Conservation (phyloP, 768 basidiomycete species). For the Russula emetica region DNA sequence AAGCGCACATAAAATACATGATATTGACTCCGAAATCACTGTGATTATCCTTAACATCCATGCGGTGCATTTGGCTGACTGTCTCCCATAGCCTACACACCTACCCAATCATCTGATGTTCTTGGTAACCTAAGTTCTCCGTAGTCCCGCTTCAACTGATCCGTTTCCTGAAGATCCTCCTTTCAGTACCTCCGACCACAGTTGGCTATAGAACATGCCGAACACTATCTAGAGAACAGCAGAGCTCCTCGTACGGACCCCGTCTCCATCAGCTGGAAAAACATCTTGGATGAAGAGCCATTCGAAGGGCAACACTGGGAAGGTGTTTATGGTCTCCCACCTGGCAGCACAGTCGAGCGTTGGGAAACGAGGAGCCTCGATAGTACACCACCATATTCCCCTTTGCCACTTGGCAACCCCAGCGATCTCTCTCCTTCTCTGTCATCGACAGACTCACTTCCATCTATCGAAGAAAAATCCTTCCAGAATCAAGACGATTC, state of each 20-base stretch:
- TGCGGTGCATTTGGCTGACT: constrained; percentile 1
- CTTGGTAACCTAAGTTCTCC: constrained; percentile 42
- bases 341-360: constrained; percentile 44
- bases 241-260: constrained; percentile 41
- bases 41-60: constrained; percentile 34
- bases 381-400: constrained; percentile 65
- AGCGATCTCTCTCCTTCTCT: constrained; percentile 21
- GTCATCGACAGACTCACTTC: constrained; percentile 27
- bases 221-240: constrained; percentile 46
- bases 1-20: constrained; percentile 46
- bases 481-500: background rate
- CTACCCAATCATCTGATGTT: constrained; percentile 67
- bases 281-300: constrained; percentile 78
- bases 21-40: constrained; percentile 65
- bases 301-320: constrained; percentile 87
- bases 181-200: constrained; percentile 52
- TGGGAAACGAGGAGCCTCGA: constrained; percentile 48
- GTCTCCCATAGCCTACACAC: constrained; percentile 10
- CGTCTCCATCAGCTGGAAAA: constrained; percentile 60
- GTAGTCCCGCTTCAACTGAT: constrained; percentile 1
- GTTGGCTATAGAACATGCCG: constrained; percentile 50
- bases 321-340: constrained; percentile 55
- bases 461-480: background rate
- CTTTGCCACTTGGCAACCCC: constrained; percentile 38
- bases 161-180: constrained; percentile 42